Percentiles rank a stretch among this genome's conserved stretches.
Evolutionary conservation across 1,139 yeast genomes (phyloP).

Genomic region (Oligophagozyma castellii): DNA sequence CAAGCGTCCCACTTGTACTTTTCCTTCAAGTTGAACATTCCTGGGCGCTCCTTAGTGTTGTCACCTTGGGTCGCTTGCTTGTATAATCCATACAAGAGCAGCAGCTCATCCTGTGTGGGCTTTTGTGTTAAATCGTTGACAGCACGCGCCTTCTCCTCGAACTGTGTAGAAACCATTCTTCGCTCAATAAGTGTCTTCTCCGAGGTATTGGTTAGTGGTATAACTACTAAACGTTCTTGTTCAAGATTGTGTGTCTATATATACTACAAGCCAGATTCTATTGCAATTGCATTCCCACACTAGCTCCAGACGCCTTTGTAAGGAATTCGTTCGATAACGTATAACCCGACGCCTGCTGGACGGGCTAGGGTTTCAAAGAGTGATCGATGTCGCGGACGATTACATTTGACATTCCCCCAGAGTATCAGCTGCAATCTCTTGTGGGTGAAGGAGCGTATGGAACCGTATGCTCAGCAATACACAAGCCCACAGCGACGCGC

Average conservation of each 20-base stretch:
- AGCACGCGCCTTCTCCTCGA: constrained; percentile 48
- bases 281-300: too few species aligned
- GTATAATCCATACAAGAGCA: constrained; percentile 75
- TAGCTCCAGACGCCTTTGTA: too few species aligned
- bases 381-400: constrained; percentile 32
- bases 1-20: constrained; percentile 98
- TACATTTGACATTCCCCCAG: constrained; percentile 77
- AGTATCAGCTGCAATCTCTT: constrained; percentile 70
- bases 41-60: constrained; percentile 60
- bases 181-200: too few species aligned
- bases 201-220: too few species aligned
- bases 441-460: constrained; percentile 98
- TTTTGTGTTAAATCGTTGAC: constrained; percentile 63
- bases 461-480: constrained; percentile 83
- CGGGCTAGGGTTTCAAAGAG: too few species aligned
- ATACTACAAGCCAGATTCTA: too few species aligned
- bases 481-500: constrained; percentile 52
- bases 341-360: neutral
- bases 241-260: too few species aligned
- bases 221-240: too few species aligned
- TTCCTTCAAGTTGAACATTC: constrained; percentile 83
- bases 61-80: constrained; percentile 97
- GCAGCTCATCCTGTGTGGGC: constrained; percentile 78
- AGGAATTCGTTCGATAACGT: too few species aligned
- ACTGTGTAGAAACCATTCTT: constrained; percentile 24